Evolutionary conservation across 805 yeast genomes (phyloP).

Genomic region (Sungouiella blattae): DNA sequence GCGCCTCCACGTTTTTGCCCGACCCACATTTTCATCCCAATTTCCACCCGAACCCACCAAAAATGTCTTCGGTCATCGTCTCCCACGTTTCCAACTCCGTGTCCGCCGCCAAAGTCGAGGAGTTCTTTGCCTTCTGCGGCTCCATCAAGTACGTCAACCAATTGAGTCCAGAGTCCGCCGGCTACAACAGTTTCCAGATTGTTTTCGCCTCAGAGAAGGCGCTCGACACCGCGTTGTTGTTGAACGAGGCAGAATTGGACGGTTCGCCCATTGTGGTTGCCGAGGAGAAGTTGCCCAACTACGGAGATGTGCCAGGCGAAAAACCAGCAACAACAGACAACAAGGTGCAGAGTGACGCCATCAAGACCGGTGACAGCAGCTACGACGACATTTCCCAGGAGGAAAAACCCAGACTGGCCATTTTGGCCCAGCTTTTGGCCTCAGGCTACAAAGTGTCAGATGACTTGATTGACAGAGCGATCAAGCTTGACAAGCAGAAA

Average conservation of each 20-base stretch:
- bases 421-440: conserved; percentile 71
- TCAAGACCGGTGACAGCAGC: conserved; percentile 25
- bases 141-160: conserved; percentile 33
- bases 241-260: conserved; percentile 72
- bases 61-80: conserved; percentile 50
- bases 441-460: conserved; percentile 72
- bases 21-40: no score
- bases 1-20: no score
- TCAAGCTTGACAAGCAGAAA: conserved; percentile 60
- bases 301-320: conserved; percentile 8
- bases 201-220: conserved; percentile 58
- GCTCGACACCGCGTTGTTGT: conserved; percentile 62
- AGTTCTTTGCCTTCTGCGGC: conserved; percentile 78
- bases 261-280: conserved; percentile 50
- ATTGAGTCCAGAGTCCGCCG: conserved; percentile 23
- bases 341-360: conserved; percentile 18
- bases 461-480: conserved; percentile 54
- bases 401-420: conserved; percentile 70
- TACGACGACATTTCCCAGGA: conserved; percentile 64
- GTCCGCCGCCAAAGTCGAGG: conserved; percentile 48
- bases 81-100: conserved; percentile 52
- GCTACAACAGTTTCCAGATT: conserved; percentile 44
- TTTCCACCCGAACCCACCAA: no score
- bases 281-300: conserved; percentile 17
- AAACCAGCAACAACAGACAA: conserved; percentile 11